Evolutionary conservation across 257 asterid genomes (phyloP).

Genomic region (Penstemon eatonii): DNA sequence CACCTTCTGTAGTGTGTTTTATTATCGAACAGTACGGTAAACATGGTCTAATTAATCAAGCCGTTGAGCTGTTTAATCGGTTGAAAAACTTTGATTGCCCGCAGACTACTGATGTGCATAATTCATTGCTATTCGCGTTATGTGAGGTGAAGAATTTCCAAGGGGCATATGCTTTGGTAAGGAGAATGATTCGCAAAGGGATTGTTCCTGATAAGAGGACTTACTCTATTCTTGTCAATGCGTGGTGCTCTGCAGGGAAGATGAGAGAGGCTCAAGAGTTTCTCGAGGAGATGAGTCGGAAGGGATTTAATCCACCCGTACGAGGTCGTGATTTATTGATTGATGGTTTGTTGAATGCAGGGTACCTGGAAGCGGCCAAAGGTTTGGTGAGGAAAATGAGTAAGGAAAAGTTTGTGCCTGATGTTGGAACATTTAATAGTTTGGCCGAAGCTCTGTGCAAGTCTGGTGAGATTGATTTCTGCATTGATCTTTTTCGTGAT

Average conservation of each 20-base stretch:
- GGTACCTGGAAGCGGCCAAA: slow-evolving; percentile 96
- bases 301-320: slow-evolving; percentile 90
- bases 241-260: slow-evolving; percentile 96
- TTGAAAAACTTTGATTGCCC: slow-evolving; percentile 69
- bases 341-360: slow-evolving; percentile 84
- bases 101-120: slow-evolving; percentile 79
- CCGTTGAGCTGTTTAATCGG: slow-evolving; percentile 81
- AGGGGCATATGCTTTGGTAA: slow-evolving; percentile 89
- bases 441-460: slow-evolving; percentile 73
- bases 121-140: slow-evolving; percentile 78
- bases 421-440: slow-evolving; percentile 79
- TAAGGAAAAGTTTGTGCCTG: slow-evolving; percentile 85
- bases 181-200: slow-evolving; percentile 84
- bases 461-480: slow-evolving; percentile 72
- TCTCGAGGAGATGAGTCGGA: slow-evolving; percentile 90
- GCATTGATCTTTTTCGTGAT: slow-evolving; percentile 68
- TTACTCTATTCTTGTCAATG: slow-evolving; percentile 79
- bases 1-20: slow-evolving; percentile 74
- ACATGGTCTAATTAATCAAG: slow-evolving; percentile 79
- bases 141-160: slow-evolving; percentile 94
- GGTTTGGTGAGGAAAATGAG: slow-evolving; percentile 88
- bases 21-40: slow-evolving; percentile 90
- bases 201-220: slow-evolving; percentile 73
- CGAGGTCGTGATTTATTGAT: slow-evolving; percentile 90
- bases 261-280: slow-evolving; percentile 94